Conservation (phyloP, 1,139 yeast genomes). For the Geotrichum citri-aurantii region DNA sequence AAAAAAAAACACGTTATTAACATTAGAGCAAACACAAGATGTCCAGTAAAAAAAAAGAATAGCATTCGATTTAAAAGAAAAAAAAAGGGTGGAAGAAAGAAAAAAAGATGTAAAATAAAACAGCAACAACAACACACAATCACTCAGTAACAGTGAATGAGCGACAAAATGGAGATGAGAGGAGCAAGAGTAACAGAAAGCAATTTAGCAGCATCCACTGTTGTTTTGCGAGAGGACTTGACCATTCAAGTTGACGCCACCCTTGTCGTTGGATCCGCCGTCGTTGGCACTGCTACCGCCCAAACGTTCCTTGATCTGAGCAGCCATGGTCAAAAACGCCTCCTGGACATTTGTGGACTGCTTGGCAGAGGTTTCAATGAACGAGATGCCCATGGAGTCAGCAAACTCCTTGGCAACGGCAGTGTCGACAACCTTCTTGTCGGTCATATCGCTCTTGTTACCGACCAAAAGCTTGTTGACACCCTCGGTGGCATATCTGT, state of each 20-base stretch:
- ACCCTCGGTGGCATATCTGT: conserved; percentile 96
- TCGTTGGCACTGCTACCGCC: conserved; percentile 54
- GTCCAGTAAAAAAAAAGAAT: background rate
- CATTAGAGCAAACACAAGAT: background rate
- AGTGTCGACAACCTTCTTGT: conserved; percentile 92
- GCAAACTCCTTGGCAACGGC: conserved; percentile 98
- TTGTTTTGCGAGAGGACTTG: conserved; percentile 70
- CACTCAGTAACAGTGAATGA: background rate
- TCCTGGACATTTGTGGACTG: conserved; percentile 96
- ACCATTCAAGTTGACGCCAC: conserved; percentile 81
- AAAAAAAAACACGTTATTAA: background rate
- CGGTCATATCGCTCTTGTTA: conserved; percentile 90
- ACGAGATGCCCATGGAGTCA: conserved; percentile 90
- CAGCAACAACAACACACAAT: background rate
- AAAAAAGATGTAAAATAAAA: background rate
- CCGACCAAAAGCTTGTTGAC: conserved; percentile 95
- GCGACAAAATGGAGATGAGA: background rate
- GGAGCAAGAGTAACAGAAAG: background rate
- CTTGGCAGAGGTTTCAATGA: conserved; percentile 94
- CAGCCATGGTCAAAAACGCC: conserved; percentile 97
- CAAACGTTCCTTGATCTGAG: conserved; percentile 96
- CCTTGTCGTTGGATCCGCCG: conserved; percentile 50
- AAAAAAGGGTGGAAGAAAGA: background rate
- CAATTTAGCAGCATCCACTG: conserved; percentile 78
- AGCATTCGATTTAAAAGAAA: background rate